Percentiles rank a stretch among this genome's conserved stretches.
These are phyloP conservation scores for Stemphylium beticola DNA, from an alignment of 2,329 filamentous ascomycete genomes.

Conservation along the genomic window DNA sequence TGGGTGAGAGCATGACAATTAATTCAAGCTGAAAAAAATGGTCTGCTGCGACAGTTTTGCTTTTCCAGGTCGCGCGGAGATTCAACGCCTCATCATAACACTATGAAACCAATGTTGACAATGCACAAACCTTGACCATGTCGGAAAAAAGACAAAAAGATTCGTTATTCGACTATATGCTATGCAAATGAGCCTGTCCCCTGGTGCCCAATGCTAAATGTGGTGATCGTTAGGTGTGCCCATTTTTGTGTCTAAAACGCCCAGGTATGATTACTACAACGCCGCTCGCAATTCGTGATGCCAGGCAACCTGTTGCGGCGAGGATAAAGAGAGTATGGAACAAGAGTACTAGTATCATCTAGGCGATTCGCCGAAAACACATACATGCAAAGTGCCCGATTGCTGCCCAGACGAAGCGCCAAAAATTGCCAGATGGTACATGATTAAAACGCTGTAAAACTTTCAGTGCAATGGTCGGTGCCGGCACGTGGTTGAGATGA, in stretches of 20 bases:
- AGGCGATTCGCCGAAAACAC: slow-evolving; percentile 5
- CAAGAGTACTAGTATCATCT: slow-evolving; percentile 4
- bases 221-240: slow-evolving; percentile 13
- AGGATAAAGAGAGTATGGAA: slow-evolving; percentile 1
- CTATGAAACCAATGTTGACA: not conserved
- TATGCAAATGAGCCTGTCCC: slow-evolving; percentile 6
- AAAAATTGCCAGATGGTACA: slow-evolving; percentile 28
- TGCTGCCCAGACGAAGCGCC: slow-evolving; percentile 14
- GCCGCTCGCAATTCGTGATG: slow-evolving; percentile 9
- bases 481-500: slow-evolving; percentile 21
- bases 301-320: slow-evolving; percentile 12
- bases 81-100: too few relatives aligned
- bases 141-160: not conserved
- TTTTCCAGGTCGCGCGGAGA: too few relatives aligned
- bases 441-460: slow-evolving; percentile 33
- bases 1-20: too few relatives aligned
- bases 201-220: slow-evolving; percentile 3
- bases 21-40: too few relatives aligned
- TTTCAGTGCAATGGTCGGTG: slow-evolving; percentile 30
- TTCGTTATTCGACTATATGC: slow-evolving; percentile 10
- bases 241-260: slow-evolving; percentile 15
- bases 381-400: slow-evolving; percentile 19
- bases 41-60: too few relatives aligned
- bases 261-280: slow-evolving; percentile 13
- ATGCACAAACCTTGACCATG: not conserved